Conservation (phyloP, 2,329 filamentous ascomycete species). For the Lecanicillium sp. region DNA sequence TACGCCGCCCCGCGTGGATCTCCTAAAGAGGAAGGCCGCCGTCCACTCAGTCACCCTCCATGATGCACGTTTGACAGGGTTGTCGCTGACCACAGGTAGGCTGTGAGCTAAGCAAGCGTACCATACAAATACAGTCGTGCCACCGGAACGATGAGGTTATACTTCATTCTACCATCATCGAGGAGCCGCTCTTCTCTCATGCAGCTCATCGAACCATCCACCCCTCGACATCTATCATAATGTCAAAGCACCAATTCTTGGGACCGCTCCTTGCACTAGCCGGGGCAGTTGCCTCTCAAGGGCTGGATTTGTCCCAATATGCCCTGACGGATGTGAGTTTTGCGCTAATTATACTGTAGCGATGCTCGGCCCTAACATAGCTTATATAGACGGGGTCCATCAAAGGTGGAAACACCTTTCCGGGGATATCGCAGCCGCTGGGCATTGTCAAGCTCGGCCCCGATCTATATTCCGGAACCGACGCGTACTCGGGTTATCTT, state of each 20-base stretch:
- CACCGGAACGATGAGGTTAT: no score
- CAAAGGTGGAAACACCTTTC: constrained; percentile 41
- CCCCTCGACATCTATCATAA: no score
- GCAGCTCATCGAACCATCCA: no score
- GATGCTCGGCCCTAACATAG: neutral
- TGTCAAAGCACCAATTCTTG: neutral
- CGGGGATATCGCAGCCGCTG: constrained; percentile 38
- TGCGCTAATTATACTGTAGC: neutral
- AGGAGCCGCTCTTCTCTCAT: no score
- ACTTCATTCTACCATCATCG: no score
- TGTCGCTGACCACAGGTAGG: no score
- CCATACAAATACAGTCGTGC: no score
- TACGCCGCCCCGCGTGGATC: no score
- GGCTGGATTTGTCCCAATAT: constrained; percentile 1
- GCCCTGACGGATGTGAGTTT: neutral
- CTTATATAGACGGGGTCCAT: constrained; percentile 32
- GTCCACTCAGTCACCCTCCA: no score
- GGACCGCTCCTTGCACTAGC: constrained; percentile 1
- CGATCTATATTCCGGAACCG: constrained; percentile 38
- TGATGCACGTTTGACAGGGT: no score
- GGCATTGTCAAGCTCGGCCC: constrained; percentile 44
- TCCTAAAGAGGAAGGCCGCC: no score
- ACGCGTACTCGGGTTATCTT: constrained; percentile 47
- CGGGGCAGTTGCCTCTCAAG: neutral
- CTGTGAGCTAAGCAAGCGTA: no score